A percentile compares a stretch with the other conserved stretches of the same genome.
Evolutionary conservation across 805 yeast species (phyloP).

Genomic region (Ogataea angusta): DNA sequence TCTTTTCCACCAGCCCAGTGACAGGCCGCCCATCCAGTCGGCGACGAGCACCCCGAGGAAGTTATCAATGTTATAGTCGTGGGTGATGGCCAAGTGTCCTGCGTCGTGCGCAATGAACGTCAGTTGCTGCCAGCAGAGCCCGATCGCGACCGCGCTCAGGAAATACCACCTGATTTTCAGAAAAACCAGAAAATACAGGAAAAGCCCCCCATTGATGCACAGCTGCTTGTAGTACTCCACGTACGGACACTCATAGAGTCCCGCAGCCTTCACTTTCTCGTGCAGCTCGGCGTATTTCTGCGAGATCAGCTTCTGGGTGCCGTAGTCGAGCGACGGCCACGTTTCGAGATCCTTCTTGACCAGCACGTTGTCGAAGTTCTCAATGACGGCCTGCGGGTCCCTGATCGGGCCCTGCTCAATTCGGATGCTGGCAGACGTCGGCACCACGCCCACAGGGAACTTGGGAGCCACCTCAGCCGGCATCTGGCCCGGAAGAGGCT

Average conservation of each 20-base stretch:
- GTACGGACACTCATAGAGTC: conserved; percentile 71
- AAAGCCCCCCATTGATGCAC: conserved; percentile 54
- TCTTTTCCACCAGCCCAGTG: conserved; percentile 93
- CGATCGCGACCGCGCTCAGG: conserved; percentile 62
- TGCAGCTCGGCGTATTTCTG: conserved; percentile 61
- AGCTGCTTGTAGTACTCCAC: conserved; percentile 69
- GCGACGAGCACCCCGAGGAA: conserved; percentile 71
- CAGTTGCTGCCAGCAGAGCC: conserved; percentile 84
- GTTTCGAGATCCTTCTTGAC: conserved; percentile 52
- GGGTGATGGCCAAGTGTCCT: conserved; percentile 82
- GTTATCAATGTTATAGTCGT: conserved; percentile 73
- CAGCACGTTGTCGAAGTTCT: conserved; percentile 54
- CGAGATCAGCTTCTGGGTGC: conserved; percentile 59
- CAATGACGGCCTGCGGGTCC: conserved; percentile 54
- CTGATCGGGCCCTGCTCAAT: conserved; percentile 34
- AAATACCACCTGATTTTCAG: conserved; percentile 44
- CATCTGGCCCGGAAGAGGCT: conserved; percentile 39
- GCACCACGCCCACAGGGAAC: conserved; percentile 47
- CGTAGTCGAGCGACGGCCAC: conserved; percentile 64
- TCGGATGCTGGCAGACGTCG: conserved; percentile 30
- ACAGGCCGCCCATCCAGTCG: conserved; percentile 80
- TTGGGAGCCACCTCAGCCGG: conserved; percentile 44
- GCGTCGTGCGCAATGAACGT: conserved; percentile 89
- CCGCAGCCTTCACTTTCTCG: conserved; percentile 47
- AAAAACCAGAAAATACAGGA: conserved; percentile 47